These are phyloP conservation scores for Fonsecaea monophora DNA, from an alignment of 2,329 filamentous ascomycete species.

Conservation along the genomic window DNA sequence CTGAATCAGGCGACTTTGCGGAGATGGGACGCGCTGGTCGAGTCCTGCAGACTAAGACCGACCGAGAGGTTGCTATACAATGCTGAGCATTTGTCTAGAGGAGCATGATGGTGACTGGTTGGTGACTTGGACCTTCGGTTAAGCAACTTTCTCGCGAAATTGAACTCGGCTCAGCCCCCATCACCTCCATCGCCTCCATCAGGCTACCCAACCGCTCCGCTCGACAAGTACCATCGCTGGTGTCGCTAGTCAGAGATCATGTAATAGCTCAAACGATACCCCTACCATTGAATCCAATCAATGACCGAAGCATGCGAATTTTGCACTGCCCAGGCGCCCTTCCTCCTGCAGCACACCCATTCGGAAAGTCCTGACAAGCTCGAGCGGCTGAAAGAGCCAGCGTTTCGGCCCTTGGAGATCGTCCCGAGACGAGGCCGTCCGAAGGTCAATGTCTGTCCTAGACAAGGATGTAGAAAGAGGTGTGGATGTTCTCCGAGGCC, in stretches of 20 bases:
- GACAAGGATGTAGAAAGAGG: neutral
- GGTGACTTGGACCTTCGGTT: too few relatives aligned
- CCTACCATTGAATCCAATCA: neutral
- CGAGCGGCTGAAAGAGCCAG: neutral
- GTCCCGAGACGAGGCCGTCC: neutral
- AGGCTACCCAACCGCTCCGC: neutral
- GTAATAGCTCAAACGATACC: neutral
- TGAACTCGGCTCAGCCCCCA: neutral
- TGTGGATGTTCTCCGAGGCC: neutral
- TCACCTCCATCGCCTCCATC: neutral
- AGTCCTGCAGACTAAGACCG: too few relatives aligned
- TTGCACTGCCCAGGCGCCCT: neutral
- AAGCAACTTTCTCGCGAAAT: neutral
- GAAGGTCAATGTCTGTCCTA: neutral
- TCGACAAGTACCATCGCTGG: neutral
- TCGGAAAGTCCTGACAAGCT: neutral
- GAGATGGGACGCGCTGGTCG: too few relatives aligned
- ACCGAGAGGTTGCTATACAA: too few relatives aligned
- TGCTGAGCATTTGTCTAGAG: too few relatives aligned
- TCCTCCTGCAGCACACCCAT: neutral
- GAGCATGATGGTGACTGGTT: too few relatives aligned
- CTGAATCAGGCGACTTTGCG: too few relatives aligned
- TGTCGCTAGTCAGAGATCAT: neutral
- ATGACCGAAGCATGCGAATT: neutral
- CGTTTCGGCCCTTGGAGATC: conserved; percentile 1